These are phyloP conservation scores for Fusarium nanum DNA, from an alignment of 2,329 filamentous ascomycete species.

Conservation along the genomic window DNA sequence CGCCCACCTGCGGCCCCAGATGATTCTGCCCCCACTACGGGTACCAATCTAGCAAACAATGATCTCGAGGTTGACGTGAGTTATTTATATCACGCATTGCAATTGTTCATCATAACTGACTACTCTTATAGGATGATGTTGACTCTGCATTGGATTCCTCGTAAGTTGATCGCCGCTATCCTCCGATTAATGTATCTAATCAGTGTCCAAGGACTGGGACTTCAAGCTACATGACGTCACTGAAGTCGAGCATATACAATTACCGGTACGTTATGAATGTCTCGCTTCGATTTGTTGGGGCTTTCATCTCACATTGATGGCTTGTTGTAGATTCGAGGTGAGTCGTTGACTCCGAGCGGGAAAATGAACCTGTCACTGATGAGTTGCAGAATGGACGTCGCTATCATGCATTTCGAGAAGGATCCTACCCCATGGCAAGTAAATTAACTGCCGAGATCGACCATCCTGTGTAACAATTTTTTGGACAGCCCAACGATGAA, in stretches of 20 bases:
- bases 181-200: background rate
- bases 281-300: fast-evolving
- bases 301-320: background rate
- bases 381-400: slow-evolving; percentile 15
- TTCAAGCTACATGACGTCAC: slow-evolving; percentile 20
- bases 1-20: background rate
- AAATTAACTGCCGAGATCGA: fast-evolving
- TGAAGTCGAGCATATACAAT: slow-evolving; percentile 28
- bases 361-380: background rate
- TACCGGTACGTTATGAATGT: background rate
- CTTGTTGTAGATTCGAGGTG: slow-evolving; percentile 17
- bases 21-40: fast-evolving
- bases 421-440: slow-evolving; percentile 20
- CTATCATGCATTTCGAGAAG: slow-evolving; percentile 33
- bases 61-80: slow-evolving; percentile 8
- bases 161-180: background rate
- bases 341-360: background rate
- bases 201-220: background rate
- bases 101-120: fast-evolving
- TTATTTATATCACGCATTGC: background rate
- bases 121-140: background rate
- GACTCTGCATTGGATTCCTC: slow-evolving; percentile 1
- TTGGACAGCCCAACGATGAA: slow-evolving; percentile 27
- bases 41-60: background rate
- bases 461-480: fast-evolving